Evolutionary conservation across 2,329 filamentous ascomycete genomes (phyloP), one percentile per base, ranked within the genome.

Genomic region (Pleurostoma richardsiae): DNA sequence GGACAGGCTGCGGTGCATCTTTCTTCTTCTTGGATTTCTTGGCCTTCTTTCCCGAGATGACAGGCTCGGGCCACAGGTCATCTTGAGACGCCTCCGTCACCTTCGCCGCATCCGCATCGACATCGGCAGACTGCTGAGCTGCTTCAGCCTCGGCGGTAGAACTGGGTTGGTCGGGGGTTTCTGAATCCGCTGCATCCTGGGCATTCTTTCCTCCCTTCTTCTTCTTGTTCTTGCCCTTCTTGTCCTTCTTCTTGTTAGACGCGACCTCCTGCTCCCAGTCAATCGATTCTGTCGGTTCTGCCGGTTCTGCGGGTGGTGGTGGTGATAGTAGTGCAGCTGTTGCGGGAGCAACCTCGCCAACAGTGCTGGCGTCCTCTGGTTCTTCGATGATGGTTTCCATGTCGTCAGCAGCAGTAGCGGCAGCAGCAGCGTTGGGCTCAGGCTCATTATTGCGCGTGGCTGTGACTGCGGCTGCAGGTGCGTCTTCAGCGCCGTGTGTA

Each of bases 141-240:
- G 19, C 19, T 19, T 19, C 19, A 19, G 19, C 19, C 19, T 19
- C 19, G 19, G 19, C 19, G 19, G 19, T 19, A 19, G 19, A 19
- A 19, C 19, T 19, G 19, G 19, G 19, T 19, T 19, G 19, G 19
- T 19, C 19, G 19, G 19, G 19, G 19, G 19, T 19, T 19, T 19
- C 19, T 19, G 19, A 19, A 19, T 19, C 19, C 19, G 19, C 19
- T 19, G 19, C 19, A 19, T 19, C 19, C 19, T 19, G 19, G 19
- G 19, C 19, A 39, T 36, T 10, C 19, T 50, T 51, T 41, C 55
- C 49, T 33, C 49, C 49, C 36, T 42, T 52, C 47, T 64, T 61
- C 49, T 63, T 63, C 49, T 65, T 65, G 49, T 65, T 68, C 49
- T 62, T 63, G 44, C 54, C 56, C 46, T 62, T 63, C 42, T 61